Evolutionary conservation across 495 filamentous ascomycete genomes (phyloP).

Genomic region (Xylaria castorea): DNA sequence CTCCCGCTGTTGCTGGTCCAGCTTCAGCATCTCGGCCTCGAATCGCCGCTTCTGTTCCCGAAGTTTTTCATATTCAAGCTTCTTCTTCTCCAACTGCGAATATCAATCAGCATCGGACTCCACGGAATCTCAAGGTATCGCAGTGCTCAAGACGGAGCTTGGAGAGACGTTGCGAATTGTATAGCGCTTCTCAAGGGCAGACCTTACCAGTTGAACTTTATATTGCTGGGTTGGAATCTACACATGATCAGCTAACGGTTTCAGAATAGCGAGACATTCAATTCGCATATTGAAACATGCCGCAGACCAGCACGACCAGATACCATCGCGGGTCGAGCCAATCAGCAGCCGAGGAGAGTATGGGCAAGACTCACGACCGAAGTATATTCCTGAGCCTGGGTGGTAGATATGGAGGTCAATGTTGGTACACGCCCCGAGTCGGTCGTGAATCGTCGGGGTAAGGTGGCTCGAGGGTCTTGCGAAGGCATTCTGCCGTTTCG

Average conservation of each 20-base stretch:
- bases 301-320: slow-evolving; percentile 28
- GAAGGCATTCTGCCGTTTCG: slow-evolving; percentile 68
- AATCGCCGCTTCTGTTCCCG: slow-evolving; percentile 84
- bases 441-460: slow-evolving; percentile 93
- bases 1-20: slow-evolving; percentile 81
- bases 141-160: slow-evolving; percentile 15
- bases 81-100: slow-evolving; percentile 87
- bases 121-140: slow-evolving; percentile 2
- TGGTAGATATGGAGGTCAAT: slow-evolving; percentile 70
- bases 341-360: slow-evolving; percentile 10
- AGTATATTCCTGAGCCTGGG: slow-evolving; percentile 54
- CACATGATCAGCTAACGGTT: slow-evolving; percentile 42
- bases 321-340: slow-evolving; percentile 15
- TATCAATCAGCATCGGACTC: slow-evolving; percentile 37
- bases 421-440: slow-evolving; percentile 86
- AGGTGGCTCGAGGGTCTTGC: slow-evolving; percentile 70
- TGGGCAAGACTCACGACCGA: slow-evolving; percentile 47
- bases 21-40: slow-evolving; percentile 83
- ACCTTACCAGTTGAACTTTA: slow-evolving; percentile 66
- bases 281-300: slow-evolving; percentile 40
- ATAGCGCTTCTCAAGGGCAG: not conserved
- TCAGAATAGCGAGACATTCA: slow-evolving; percentile 40
- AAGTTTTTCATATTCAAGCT: slow-evolving; percentile 83
- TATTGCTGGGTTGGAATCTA: slow-evolving; percentile 56
- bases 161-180: not conserved